Conservation (phyloP, 352 stramenopile species). For the Phytophthora syringae region DNA sequence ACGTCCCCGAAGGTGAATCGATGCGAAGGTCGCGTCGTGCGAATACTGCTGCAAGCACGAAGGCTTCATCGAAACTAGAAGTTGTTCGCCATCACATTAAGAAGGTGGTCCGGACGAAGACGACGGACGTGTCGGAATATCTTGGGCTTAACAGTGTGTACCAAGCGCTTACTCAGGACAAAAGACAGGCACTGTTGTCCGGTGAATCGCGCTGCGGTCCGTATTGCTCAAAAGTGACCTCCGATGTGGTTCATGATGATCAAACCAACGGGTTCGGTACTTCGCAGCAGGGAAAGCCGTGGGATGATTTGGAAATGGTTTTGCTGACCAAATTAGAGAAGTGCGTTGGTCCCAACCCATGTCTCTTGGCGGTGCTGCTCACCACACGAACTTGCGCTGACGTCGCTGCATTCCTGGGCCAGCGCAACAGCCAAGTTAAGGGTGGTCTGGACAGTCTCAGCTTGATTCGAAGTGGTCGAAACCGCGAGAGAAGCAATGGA, state of each 20-base stretch:
- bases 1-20: slow-evolving; percentile 17
- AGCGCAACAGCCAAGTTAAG: slow-evolving; percentile 10
- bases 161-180: slow-evolving; percentile 43
- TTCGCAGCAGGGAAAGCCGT: slow-evolving; percentile 17
- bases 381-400: slow-evolving; percentile 51
- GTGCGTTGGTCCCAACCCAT: slow-evolving; percentile 48
- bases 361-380: slow-evolving; percentile 48
- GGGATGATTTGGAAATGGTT: slow-evolving; percentile 49
- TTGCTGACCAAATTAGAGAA: slow-evolving; percentile 52
- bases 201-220: slow-evolving; percentile 32
- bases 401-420: slow-evolving; percentile 33
- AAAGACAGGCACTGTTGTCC: slow-evolving; percentile 32
- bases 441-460: slow-evolving; percentile 22
- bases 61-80: slow-evolving; percentile 48
- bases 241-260: slow-evolving; percentile 3
- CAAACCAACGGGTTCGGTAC: background rate
- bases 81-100: slow-evolving; percentile 38
- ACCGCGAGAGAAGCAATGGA: slow-evolving; percentile 38
- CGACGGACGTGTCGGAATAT: slow-evolving; percentile 62
- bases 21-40: slow-evolving; percentile 49
- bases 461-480: slow-evolving; percentile 22
- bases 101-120: slow-evolving; percentile 44
- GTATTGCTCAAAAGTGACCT: slow-evolving; percentile 27
- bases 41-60: slow-evolving; percentile 64
- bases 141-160: slow-evolving; percentile 60